Evolutionary conservation across 371 early-diverging fungal species (phyloP).

Genomic region (Mortierella sp.): DNA sequence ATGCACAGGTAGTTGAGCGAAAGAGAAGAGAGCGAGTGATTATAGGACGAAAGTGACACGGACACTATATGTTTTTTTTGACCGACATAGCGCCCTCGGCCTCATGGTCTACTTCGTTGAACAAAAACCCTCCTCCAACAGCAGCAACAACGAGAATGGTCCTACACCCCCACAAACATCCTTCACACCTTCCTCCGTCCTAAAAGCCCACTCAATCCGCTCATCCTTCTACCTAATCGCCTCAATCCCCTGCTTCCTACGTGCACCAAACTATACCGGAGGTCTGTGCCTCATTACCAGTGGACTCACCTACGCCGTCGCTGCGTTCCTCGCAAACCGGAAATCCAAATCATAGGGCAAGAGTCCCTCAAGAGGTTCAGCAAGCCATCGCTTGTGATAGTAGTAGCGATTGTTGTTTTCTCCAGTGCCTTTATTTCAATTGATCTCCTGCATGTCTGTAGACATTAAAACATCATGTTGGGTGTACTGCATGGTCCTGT

Average conservation of each 20-base stretch:
- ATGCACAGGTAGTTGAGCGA: too few species aligned
- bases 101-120: slow-evolving; percentile 25
- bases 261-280: slow-evolving; percentile 38
- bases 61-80: too few species aligned
- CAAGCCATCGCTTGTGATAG: not conserved
- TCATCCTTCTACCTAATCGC: slow-evolving; percentile 34
- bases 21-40: too few species aligned
- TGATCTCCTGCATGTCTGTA: too few species aligned
- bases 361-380: not conserved
- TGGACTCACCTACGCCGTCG: slow-evolving; percentile 36
- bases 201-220: slow-evolving; percentile 23
- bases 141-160: not conserved
- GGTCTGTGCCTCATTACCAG: slow-evolving; percentile 41
- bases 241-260: slow-evolving; percentile 32
- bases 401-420: too few species aligned
- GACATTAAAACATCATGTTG: too few species aligned
- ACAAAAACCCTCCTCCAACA: slow-evolving; percentile 9
- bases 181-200: slow-evolving; percentile 14
- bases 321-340: slow-evolving; percentile 17
- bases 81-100: slow-evolving; percentile 17
- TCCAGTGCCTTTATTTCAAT: not conserved
- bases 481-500: too few species aligned
- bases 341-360: not conserved
- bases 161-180: not conserved
- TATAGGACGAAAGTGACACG: too few species aligned